A percentile compares a stretch with the other conserved stretches of the same genome.
phyloP scores from a whole-genome alignment of 306 rosid genomes.

The Cucumis melo region DNA sequence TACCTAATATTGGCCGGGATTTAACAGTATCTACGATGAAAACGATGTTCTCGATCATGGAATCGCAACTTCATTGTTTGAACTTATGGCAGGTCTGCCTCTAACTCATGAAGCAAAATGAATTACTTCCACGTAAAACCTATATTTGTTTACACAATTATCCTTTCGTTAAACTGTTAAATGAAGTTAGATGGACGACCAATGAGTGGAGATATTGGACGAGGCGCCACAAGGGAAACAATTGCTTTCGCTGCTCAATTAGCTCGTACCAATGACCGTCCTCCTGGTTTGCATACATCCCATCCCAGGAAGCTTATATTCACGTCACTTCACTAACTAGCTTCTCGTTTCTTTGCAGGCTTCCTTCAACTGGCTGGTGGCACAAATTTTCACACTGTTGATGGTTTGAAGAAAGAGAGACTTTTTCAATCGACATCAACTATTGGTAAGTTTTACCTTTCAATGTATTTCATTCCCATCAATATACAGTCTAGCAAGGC shows the following conservation, averaged over 20 bases:
- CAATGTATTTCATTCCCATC: not conserved
- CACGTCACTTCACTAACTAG: not conserved
- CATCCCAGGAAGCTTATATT: not conserved
- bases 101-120: not conserved
- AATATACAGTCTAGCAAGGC: not conserved
- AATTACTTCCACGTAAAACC: not conserved
- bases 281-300: conserved; percentile 46
- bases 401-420: conserved; percentile 53
- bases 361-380: conserved; percentile 96
- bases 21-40: conserved; percentile 58
- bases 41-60: conserved; percentile 55
- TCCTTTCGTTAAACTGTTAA: conserved; percentile 1
- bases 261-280: conserved; percentile 41
- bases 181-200: conserved; percentile 88
- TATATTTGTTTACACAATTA: not conserved
- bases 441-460: conserved; percentile 13
- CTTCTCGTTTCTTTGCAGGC: conserved; percentile 27
- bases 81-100: conserved; percentile 79
- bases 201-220: conserved; percentile 94
- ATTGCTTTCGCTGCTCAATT: conserved; percentile 60
- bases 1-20: conserved; percentile 52
- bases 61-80: conserved; percentile 39
- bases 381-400: conserved; percentile 76
- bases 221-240: conserved; percentile 79
- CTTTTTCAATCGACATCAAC: conserved; percentile 39